These are phyloP conservation scores for Paramecium primaurelia DNA, from an alignment of 73 alveolate genomes.

Conservation along the genomic window DNA sequence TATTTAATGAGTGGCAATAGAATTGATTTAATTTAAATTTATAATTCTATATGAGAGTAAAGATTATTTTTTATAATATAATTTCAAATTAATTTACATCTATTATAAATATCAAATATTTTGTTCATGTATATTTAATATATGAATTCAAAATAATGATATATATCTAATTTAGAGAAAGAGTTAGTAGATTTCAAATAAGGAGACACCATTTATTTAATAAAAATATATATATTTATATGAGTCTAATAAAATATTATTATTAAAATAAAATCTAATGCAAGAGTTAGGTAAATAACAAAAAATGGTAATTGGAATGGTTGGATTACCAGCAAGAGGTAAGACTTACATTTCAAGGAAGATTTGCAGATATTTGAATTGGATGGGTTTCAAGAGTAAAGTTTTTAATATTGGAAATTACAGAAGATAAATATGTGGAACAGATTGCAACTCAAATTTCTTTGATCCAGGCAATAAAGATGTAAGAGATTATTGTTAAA, in stretches of 20 bases:
- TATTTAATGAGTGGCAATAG: too few relatives aligned
- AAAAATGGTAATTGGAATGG: conserved; percentile 71
- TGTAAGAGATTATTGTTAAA: background rate
- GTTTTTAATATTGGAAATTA: conserved; percentile 72
- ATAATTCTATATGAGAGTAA: too few relatives aligned
- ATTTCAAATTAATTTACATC: too few relatives aligned
- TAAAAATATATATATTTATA: background rate
- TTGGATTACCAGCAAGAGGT: conserved; percentile 79
- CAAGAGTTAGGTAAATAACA: background rate
- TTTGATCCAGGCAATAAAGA: conserved; percentile 41
- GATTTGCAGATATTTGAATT: conserved; percentile 62
- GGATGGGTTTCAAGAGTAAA: conserved; percentile 68
- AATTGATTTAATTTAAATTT: too few relatives aligned
- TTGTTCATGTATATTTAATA: too few relatives aligned
- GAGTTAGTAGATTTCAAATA: too few relatives aligned
- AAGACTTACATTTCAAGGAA: conserved; percentile 73
- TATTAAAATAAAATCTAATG: background rate
- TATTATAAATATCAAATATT: too few relatives aligned
- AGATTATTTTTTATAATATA: too few relatives aligned
- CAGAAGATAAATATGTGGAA: conserved; percentile 38
- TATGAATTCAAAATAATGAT: too few relatives aligned
- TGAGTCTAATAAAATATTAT: background rate
- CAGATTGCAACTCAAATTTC: conserved; percentile 18
- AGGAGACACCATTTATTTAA: background rate
- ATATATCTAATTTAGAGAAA: too few relatives aligned